Base-by-base conservation (phyloP, 2,329 filamentous ascomycete genomes). In the Ophiocordyceps camponoti-saundersi region DNA sequence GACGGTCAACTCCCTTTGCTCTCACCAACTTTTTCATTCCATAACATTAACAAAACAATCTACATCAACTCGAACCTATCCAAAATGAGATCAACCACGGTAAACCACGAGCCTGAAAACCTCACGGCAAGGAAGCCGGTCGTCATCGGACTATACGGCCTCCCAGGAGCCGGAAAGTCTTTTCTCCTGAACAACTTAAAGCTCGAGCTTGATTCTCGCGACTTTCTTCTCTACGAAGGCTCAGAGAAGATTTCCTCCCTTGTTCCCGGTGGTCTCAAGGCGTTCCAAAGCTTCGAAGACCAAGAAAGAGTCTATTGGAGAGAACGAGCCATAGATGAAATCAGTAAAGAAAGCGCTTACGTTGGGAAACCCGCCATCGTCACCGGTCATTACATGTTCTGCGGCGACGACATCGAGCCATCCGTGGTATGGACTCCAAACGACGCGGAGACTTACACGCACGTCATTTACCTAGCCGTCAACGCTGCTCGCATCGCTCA, bases 401-500 rank as follows among this genome's bases (percentile, higher is more conserved):
- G 72, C 71, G 4, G 49, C 0, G 63, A 70, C 23, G 5, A 59
- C 26, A 29, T 2, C 64, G 22, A 64, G 0, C 48, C 55, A 10
- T 36, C 55, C 1, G 16, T 50, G 6, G 65, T 74, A 0, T 65
- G 58, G 45, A 79, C 71, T 0, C 12, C 57, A 2, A 59, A 53
- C 8, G 76, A 81, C 48, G 44, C 68, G 4, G 42, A 61, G 0
- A 64, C 57, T 0, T 81, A 67, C 54, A 77, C 73, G 0, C 75
- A 81, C 51, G 73, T 82, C 15, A 42, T 82, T 13, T 80, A 81
- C 52, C 53, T 81, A 26, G 57, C 73, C 42, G 53, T 66, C 1
- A 52, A 62, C 2, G 50, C 63, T 0, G 52, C 65, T 1, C 22
- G 56, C 1, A 56, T 79, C 16, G 49, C 49, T 1, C 46, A 65